Evolutionary conservation across 1,284 basidiomycete genomes (phyloP), one percentile per base, ranked within the genome.

Genomic region (Sanghuangporus baumii): DNA sequence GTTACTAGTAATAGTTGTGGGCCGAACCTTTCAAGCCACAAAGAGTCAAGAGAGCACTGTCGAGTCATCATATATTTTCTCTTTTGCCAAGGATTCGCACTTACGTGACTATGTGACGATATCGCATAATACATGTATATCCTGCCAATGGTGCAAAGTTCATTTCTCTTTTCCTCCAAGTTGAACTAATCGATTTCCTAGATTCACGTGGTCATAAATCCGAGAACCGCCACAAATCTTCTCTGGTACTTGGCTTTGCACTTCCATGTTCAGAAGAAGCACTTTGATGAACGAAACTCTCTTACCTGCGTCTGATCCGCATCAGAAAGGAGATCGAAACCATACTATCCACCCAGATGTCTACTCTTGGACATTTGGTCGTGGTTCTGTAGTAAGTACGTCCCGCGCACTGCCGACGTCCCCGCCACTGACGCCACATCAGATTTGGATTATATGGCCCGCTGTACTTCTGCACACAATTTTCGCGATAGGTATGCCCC

Each of bases 381-480:
- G 82, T 36, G 84, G 83, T 23, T 81, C 83, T 8, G 84, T 85
- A 61, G 84, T 77, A 61, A 37, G 75, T 70, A n/a, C 38, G 8
- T 38, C 31, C 38, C 16, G 38, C 40, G 31, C 48, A 37, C 41
- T 16, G 8, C 16, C 6, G 20, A 37, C 23, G 11, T 76, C 52
- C 46, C 18, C 52, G n/a, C 11, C 57, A n/a, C 52, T 50, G 38
- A 16, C 51, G 48, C 40, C 47, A 47, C 60, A 43, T 36, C 67
- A 86, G 84, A 77, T 87, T 14, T 86, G 84, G 82, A 77, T 80
- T 56, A 85, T 87, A 68, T 88, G 85, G 85, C 85, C 85, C 0
- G 85, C 85, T 0, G 84, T 87, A 2, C 67, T 86, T 11, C 69
- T 87, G 20, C 83, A 87, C 69, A 86, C 85, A 1, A 59, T 76